Base-by-base conservation (phyloP, 495 filamentous ascomycete genomes). In the Neurospora terricola region DNA sequence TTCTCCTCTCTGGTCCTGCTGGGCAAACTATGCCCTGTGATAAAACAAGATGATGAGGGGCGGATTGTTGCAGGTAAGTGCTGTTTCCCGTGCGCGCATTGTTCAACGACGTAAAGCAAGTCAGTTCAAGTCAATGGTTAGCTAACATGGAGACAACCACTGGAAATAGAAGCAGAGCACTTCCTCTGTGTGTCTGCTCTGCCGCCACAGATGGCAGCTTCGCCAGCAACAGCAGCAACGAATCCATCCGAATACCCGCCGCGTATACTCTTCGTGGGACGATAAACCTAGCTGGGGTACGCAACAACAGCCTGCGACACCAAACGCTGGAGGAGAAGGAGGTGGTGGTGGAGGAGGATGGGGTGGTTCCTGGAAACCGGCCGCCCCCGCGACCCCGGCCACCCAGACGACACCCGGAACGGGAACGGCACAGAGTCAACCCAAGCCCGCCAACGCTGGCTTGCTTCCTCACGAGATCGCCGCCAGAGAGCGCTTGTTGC, bases 41-140 rank as follows among this genome's bases (percentile, higher is more conserved):
- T 27, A 42, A 69, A 71, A 72, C 70, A 77, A 39, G 40, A 81
- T 81, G 77, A 80, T 81, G 71, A 75, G 80, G 73, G 76, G 78
- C 40, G 76, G 78, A 75, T n/a, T 80, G 76, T 80, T 78, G 77
- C 77, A 81, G 75, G 79, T 80, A 71, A 62, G 74, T 72, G n/a
- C 27, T 23, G 14, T 38, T 59, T 23, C 23, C 48, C 5, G 18
- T 72, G 34, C 38, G 40, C 16, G 38, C 30, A 66, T 72, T 30
- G 16, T 21, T 71, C 30, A 42, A 42, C 30, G 39, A 37, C 70
- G 23, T 37, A 23, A 4, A 62, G 30, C 30, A 21, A 27, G 12
- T 21, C 18, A 11, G 21, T 48, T 11, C 3, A 48, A 16, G 21
- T 69, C 27, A 59, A 39, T 72, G 1, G 23, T 10, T 21, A 21